Evolutionary conservation across 176 grass and related monocot species (phyloP).

Genomic region (Cenchrus purpureus): DNA sequence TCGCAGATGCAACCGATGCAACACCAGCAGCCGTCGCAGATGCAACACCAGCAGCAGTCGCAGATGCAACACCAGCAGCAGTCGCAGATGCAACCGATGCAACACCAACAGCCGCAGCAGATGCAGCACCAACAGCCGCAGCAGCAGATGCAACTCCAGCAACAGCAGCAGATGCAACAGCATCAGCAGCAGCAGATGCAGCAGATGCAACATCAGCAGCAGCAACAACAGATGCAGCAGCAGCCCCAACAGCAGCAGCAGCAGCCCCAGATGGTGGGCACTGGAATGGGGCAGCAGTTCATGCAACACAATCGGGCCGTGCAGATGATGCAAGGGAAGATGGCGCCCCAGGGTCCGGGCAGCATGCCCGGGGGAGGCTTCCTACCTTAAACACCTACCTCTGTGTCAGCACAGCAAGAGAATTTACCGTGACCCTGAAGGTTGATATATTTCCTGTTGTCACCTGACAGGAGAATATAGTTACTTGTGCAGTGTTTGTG

Average conservation of each 20-base stretch:
- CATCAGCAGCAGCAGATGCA: conserved; percentile 53
- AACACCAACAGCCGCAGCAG: conserved; percentile 42
- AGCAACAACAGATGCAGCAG: conserved; percentile 47
- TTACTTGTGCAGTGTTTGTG: conserved; percentile 1
- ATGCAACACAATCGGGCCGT: conserved; percentile 66
- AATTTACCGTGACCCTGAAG: not conserved
- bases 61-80: conserved; percentile 45
- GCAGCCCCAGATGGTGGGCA: conserved; percentile 64
- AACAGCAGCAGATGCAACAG: conserved; percentile 28
- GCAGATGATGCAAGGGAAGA: conserved; percentile 83
- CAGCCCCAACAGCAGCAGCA: conserved; percentile 41
- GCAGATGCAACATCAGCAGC: conserved; percentile 47
- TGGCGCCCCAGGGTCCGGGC: conserved; percentile 48
- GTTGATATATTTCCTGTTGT: not conserved
- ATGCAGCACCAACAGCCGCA: not conserved
- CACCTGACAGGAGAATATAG: not conserved
- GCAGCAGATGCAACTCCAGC: conserved; percentile 47
- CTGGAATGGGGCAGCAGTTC: conserved; percentile 71
- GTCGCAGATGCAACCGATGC: conserved; percentile 25
- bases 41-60: conserved; percentile 41
- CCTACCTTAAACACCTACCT: conserved; percentile 45
- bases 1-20: conserved; percentile 17
- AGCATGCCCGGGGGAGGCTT: conserved; percentile 70
- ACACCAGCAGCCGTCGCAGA: conserved; percentile 21
- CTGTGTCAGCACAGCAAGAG: not conserved